Evolutionary conservation across 192 early-diverging fungal genomes (phyloP).

Genomic region (Coemansia sp.): DNA sequence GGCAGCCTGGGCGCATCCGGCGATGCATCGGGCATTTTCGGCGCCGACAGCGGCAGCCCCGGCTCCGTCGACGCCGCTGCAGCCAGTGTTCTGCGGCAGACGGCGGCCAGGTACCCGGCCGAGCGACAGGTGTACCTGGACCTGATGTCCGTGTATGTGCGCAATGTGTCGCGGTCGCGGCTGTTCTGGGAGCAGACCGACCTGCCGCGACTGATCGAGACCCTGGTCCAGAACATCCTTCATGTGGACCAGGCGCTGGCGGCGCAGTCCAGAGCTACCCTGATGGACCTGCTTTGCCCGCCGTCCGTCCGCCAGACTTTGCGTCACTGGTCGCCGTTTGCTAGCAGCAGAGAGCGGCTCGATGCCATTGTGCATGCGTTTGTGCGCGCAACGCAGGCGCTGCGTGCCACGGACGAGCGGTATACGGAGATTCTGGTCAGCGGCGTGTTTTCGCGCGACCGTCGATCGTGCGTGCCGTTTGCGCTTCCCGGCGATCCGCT

Average conservation of each 20-base stretch:
- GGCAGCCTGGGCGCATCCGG: not conserved
- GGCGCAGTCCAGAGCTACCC: slow-evolving; percentile 48
- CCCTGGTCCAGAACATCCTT: slow-evolving; percentile 74
- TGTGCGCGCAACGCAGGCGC: slow-evolving; percentile 33
- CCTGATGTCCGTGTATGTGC: slow-evolving; percentile 33
- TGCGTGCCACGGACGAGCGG: slow-evolving; percentile 46
- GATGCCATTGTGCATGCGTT: slow-evolving; percentile 28
- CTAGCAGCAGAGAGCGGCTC: slow-evolving; percentile 19
- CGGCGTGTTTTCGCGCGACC: slow-evolving; percentile 41
- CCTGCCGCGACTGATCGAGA: slow-evolving; percentile 69
- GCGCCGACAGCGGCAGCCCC: not conserved
- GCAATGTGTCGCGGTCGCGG: slow-evolving; percentile 32
- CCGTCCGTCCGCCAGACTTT: slow-evolving; percentile 14
- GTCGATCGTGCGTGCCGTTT: slow-evolving; percentile 34
- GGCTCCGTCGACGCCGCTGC: slow-evolving; percentile 4
- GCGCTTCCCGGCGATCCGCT: slow-evolving; percentile 45
- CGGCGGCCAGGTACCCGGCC: slow-evolving; percentile 20
- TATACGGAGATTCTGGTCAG: slow-evolving; percentile 40
- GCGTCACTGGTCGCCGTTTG: slow-evolving; percentile 11
- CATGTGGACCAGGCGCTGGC: slow-evolving; percentile 86
- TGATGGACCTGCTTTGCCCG: slow-evolving; percentile 40
- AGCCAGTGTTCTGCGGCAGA: slow-evolving; percentile 29
- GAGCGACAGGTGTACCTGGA: slow-evolving; percentile 52
- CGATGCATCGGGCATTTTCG: not conserved
- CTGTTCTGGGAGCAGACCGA: slow-evolving; percentile 57